Evolutionary conservation across 768 basidiomycete species (phyloP), one percentile per base, ranked within the genome.

Genomic region (Trametes sanguinea): DNA sequence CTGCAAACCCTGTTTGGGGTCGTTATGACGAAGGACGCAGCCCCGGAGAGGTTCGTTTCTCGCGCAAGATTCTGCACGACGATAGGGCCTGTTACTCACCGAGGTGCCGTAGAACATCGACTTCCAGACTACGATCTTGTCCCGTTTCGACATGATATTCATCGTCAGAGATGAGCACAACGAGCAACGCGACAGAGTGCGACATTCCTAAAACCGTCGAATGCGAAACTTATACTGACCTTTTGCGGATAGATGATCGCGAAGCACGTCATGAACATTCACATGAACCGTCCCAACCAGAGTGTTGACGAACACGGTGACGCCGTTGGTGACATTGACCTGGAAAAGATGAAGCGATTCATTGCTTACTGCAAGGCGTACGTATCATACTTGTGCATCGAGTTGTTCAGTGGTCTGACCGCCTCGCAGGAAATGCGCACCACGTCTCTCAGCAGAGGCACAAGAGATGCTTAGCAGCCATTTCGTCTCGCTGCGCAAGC

Each of bases 141-240:
- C 95, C 51, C 90, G 97, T 59, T 99, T 99, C 75, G 97, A 99
- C 73, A 96, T 99, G 95, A 98, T 99, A 68, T 99, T 98, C 79
- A 96, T 99, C 66, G 90, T 99, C 62, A 94, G 92, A 73, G 97
- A 99, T 69, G 95, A 98, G 70, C 97, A 99, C 73, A 94, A 98
- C 71, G 97, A 98, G 74, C 79, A 81, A 43, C 85, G 97, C 51
- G 97, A 99, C 74, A 86, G 88, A 74, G 95, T 93, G 62, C 43
- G 83, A 76, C 9, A 9, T 22, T 1, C 22, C 22, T 22, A 22
- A 1, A 22, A 22, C 22, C 22, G 22, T 22, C 22, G 22, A 22
- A 22, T 22, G 22, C 22, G 22, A 22, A 22, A 22, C 22, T 22
- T 22, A 22, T 22, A 22, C 22, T 22, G 22, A 22, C 22, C 22